Conservation (phyloP, 2,329 filamentous ascomycete species). For the Penicillium sclerotigenum region DNA sequence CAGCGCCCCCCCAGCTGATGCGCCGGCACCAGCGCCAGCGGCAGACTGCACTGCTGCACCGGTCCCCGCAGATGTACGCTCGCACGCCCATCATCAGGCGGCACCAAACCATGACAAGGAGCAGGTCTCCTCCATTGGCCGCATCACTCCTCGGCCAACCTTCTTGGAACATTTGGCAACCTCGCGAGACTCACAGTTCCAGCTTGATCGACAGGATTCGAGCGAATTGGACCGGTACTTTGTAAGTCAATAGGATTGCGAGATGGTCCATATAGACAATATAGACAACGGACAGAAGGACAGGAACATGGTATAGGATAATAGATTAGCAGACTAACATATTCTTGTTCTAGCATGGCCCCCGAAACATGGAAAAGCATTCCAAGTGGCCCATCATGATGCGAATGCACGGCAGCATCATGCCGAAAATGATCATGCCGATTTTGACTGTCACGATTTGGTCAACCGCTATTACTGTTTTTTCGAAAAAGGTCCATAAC, state of each 20-base stretch:
- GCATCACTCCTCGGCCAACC: conserved; percentile 32
- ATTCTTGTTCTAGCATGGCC: conserved; percentile 36
- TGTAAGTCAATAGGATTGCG: conserved; percentile 34
- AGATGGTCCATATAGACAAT: not conserved
- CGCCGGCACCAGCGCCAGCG: conserved; percentile 10
- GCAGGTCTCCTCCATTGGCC: conserved; percentile 22
- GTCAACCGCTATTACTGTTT: conserved; percentile 62
- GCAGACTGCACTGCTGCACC: conserved; percentile 15
- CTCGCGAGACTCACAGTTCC: conserved; percentile 33
- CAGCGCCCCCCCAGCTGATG: conserved; percentile 12
- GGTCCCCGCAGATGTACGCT: conserved; percentile 15
- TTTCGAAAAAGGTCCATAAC: conserved; percentile 48
- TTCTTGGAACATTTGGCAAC: conserved; percentile 34
- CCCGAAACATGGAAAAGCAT: conserved; percentile 67
- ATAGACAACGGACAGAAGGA: not conserved
- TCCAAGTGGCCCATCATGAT: conserved; percentile 75
- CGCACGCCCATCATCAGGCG: conserved; percentile 14
- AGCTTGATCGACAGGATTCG: conserved; percentile 28
- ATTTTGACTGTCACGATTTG: conserved; percentile 61
- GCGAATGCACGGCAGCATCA: conserved; percentile 70
- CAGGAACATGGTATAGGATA: not conserved
- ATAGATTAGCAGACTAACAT: not conserved
- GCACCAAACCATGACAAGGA: conserved; percentile 16
- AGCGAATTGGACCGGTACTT: conserved; percentile 62
- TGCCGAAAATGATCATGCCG: conserved; percentile 71